Conservation (phyloP, 1,284 basidiomycete genomes). For the Stygiomarasmius scandens region DNA sequence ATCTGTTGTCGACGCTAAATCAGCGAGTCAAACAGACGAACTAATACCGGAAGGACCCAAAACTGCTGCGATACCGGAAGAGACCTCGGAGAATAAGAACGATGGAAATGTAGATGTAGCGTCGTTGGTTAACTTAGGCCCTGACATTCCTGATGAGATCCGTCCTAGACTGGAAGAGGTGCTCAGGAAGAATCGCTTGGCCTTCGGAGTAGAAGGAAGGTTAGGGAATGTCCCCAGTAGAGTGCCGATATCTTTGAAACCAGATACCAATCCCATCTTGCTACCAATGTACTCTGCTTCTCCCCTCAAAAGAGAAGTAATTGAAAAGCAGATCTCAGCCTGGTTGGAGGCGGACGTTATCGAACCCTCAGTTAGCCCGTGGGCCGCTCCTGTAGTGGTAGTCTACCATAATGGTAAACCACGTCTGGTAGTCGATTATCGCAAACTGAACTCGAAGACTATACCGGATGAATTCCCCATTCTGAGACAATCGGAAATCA, state of each 20-base stretch:
- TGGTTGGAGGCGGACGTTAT: conserved; percentile 21
- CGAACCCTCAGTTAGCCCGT: conserved; percentile 32
- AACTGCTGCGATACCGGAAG: neutral
- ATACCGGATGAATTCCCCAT: conserved; percentile 22
- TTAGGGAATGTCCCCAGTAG: conserved; percentile 22
- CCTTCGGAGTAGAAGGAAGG: conserved; percentile 28
- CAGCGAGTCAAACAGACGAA: too few species aligned
- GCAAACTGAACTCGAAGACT: conserved; percentile 35
- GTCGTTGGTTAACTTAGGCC: neutral
- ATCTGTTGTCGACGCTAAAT: too few species aligned
- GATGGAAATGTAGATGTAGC: neutral
- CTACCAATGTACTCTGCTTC: conserved; percentile 27
- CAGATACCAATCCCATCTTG: conserved; percentile 22
- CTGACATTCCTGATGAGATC: conserved; percentile 17
- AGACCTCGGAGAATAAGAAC: too few species aligned
- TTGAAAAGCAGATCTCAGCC: conserved; percentile 28
- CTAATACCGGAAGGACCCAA: neutral
- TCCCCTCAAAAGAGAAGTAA: conserved; percentile 28
- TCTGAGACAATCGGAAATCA: neutral
- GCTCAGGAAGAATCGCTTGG: conserved; percentile 21
- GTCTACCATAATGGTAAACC: conserved; percentile 29
- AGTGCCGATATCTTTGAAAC: conserved; percentile 20
- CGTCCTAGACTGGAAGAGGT: conserved; percentile 10
- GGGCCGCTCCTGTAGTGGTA: conserved; percentile 28
- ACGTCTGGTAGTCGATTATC: conserved; percentile 32